Evolutionary conservation across 2,329 filamentous ascomycete species (phyloP).

Genomic region (Phyllachora maydis): DNA sequence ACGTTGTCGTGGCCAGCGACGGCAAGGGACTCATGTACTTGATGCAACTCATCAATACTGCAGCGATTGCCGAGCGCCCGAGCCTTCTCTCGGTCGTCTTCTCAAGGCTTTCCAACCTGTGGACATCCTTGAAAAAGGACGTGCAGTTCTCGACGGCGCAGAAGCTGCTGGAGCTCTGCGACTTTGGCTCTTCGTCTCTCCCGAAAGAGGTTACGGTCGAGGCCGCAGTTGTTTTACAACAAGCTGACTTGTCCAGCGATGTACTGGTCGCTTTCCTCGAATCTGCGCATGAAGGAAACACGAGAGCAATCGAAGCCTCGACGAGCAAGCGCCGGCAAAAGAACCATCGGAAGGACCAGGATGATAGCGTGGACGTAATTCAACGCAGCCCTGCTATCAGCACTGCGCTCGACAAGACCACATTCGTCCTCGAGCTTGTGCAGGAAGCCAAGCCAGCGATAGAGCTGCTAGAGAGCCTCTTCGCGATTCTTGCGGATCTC

Average conservation of each 20-base stretch:
- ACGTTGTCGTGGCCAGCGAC: constrained; percentile 32
- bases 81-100: constrained; percentile 47
- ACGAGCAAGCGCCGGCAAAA: constrained; percentile 65
- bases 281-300: constrained; percentile 50
- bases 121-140: constrained; percentile 49
- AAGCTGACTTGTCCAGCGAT: constrained; percentile 50
- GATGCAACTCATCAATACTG: constrained; percentile 22
- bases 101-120: constrained; percentile 47
- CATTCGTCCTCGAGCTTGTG: constrained; percentile 73
- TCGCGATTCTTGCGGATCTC: constrained; percentile 68
- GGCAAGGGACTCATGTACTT: constrained; percentile 26
- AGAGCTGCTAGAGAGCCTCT: constrained; percentile 58
- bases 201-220: constrained; percentile 33
- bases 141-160: constrained; percentile 37
- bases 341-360: too few species aligned
- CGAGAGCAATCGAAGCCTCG: constrained; percentile 50
- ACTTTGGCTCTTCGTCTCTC: too few species aligned
- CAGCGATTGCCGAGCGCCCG: constrained; percentile 18
- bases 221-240: constrained; percentile 52
- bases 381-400: constrained; percentile 46
- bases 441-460: constrained; percentile 58
- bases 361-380: too few species aligned
- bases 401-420: constrained; percentile 52
- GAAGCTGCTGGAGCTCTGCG: constrained; percentile 40
- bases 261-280: constrained; percentile 55